phyloP scores from a whole-genome alignment of 306 rosid genomes.

The Quercus rubra region DNA sequence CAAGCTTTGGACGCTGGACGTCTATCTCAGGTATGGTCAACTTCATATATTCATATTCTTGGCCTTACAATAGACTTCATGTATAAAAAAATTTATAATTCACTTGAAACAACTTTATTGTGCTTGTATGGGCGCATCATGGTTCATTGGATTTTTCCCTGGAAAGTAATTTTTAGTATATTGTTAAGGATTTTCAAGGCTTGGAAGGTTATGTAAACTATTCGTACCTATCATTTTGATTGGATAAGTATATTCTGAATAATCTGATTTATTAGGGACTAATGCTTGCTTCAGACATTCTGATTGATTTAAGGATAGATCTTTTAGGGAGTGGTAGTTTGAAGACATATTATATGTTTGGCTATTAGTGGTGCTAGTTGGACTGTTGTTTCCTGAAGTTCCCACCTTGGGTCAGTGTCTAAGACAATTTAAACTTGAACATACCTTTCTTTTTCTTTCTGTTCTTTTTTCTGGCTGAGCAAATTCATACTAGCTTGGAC shows the following conservation, averaged over 20 bases:
- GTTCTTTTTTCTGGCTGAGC: background rate
- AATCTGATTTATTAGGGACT: too few relatives aligned
- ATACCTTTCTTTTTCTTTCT: background rate
- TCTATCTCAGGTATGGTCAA: constrained; percentile 89
- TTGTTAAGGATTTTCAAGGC: background rate
- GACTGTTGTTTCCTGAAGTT: background rate
- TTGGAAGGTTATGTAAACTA: background rate
- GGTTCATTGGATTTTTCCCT: background rate
- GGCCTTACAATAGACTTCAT: background rate
- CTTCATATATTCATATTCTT: constrained; percentile 8
- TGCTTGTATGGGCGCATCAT: background rate
- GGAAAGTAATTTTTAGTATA: background rate
- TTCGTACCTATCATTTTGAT: too few relatives aligned
- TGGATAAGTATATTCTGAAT: too few relatives aligned
- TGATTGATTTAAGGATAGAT: too few relatives aligned
- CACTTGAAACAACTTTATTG: background rate
- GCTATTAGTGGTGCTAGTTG: background rate
- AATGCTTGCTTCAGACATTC: too few relatives aligned
- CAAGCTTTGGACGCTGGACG: constrained; percentile 97
- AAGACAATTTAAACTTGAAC: background rate
- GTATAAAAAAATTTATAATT: background rate
- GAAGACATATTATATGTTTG: too few relatives aligned
- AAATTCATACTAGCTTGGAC: background rate
- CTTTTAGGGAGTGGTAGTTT: too few relatives aligned
- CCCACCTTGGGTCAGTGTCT: background rate